Evolutionary conservation across 345 rosid species (phyloP), one percentile per base, ranked within the genome.

Genomic region (Eucalyptus curtisii): DNA sequence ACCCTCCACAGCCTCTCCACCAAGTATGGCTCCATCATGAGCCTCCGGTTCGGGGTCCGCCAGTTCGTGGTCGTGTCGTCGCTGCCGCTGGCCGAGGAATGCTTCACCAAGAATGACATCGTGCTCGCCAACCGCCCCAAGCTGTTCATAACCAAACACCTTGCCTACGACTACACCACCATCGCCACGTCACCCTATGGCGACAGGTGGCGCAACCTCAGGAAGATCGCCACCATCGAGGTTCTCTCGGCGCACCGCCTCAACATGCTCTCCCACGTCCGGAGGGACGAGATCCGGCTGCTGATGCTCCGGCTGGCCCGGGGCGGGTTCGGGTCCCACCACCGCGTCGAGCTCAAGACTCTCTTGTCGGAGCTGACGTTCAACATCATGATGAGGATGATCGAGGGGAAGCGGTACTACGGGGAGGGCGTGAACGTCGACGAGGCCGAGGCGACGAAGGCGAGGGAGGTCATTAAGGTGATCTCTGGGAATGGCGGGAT

Each of bases 351-450:
- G 90, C 50, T 93, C 90, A 92, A 89, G 86, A 85, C 95, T 8
- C 30, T 89, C 89, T 86, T 95, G 31, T 49, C 90, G 20, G 92
- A 93, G 52, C 76, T 94, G 64, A 87, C 92, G 19, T 86, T 89
- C 86, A 94, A 89, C 37, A 86, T 80, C 87, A 91, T 76, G 3
- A 87, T 90, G 90, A 86, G 93, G 86, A 90, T 90, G 96, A 91
- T 95, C 4, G 93, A 96, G 2, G 96, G 97, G 86, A 95, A 94
- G 88, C 86, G 94, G 52, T 49, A 16, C 17, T 49, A 49, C 7
- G 52, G 19, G 7, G 52, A 49, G 52, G 52, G 19, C 52, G 52
- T 49, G 52, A 49, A 15, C 19, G 3, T 49, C 19, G 7, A 49
- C 3, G 20, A 49, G 52, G 52, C 52, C 52, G 19, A 15, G 19